These are phyloP conservation scores for Canna indica DNA, from an alignment of 176 grass and related monocot species.

Conservation along the genomic window DNA sequence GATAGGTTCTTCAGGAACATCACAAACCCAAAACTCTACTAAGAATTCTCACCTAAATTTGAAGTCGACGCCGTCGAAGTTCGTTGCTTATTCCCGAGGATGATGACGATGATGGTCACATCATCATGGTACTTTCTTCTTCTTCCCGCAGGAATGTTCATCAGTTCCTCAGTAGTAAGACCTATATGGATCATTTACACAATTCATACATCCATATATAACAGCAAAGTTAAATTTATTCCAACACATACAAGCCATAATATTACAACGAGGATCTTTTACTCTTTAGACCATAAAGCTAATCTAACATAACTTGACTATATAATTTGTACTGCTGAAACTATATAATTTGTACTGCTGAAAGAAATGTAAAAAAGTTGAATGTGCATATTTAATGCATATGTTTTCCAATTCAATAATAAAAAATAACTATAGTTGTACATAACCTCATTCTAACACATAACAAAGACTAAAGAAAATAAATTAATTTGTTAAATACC, in stretches of 20 bases:
- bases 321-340: too few species aligned
- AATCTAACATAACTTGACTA: too few species aligned
- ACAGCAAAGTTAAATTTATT: background rate
- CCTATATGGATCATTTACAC: slow-evolving; percentile 23
- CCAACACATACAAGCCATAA: too few species aligned
- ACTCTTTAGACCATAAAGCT: too few species aligned
- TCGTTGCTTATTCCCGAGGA: slow-evolving; percentile 64
- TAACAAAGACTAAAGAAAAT: background rate
- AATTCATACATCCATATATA: background rate
- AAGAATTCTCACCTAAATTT: slow-evolving; percentile 26
- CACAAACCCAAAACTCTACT: background rate
- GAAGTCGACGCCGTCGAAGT: slow-evolving; percentile 68
- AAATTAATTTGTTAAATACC: slow-evolving; percentile 35
- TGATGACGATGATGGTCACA: slow-evolving; percentile 82
- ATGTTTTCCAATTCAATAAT: too few species aligned
- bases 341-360: too few species aligned
- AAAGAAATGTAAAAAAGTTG: too few species aligned
- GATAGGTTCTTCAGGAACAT: background rate
- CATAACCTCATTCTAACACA: background rate
- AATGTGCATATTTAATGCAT: too few species aligned
- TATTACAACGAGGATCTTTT: too few species aligned
- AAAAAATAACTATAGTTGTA: too few species aligned
- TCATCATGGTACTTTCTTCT: slow-evolving; percentile 97
- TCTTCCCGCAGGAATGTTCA: slow-evolving; percentile 72
- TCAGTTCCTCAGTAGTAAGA: slow-evolving; percentile 67